These are phyloP conservation scores for Platanthera guangdongensis DNA, from an alignment of 106 monocot species.

Conservation along the genomic window DNA sequence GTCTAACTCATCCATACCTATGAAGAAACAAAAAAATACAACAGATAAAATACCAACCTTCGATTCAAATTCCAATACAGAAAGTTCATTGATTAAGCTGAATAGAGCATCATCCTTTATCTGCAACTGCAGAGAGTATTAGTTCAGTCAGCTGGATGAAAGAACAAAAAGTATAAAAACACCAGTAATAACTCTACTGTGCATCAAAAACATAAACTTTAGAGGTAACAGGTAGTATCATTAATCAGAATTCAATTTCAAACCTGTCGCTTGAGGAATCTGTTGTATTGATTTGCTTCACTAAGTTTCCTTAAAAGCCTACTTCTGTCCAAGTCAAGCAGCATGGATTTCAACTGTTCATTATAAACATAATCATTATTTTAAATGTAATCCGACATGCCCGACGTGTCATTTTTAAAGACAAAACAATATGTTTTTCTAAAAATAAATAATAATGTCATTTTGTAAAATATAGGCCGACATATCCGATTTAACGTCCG, in stretches of 20 bases:
- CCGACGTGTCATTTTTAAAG: no score
- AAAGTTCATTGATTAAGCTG: slow-evolving; percentile 62
- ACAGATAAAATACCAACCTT: slow-evolving; percentile 30
- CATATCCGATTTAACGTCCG: no score
- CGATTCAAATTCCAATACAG: slow-evolving; percentile 70
- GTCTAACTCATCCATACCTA: no score
- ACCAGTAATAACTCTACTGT: background rate
- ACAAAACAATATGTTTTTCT: no score
- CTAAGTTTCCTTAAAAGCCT: slow-evolving; percentile 70
- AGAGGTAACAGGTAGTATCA: background rate
- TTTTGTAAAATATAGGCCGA: no score
- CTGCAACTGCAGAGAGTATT: slow-evolving; percentile 44
- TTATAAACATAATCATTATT: background rate
- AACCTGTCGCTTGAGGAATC: slow-evolving; percentile 87
- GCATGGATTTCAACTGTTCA: slow-evolving; percentile 60
- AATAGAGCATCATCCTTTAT: slow-evolving; percentile 50
- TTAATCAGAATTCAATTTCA: background rate
- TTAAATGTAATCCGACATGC: no score
- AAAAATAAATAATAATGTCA: no score
- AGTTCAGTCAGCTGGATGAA: background rate
- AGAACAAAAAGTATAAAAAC: background rate
- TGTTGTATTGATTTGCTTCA: slow-evolving; percentile 84
- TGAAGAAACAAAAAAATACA: slow-evolving; percentile 7
- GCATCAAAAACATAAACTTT: background rate
- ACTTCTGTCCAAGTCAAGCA: slow-evolving; percentile 59